phyloP scores from a whole-genome alignment of 371 early-diverging fungal species.

The Apophysomyces ossiformis region DNA sequence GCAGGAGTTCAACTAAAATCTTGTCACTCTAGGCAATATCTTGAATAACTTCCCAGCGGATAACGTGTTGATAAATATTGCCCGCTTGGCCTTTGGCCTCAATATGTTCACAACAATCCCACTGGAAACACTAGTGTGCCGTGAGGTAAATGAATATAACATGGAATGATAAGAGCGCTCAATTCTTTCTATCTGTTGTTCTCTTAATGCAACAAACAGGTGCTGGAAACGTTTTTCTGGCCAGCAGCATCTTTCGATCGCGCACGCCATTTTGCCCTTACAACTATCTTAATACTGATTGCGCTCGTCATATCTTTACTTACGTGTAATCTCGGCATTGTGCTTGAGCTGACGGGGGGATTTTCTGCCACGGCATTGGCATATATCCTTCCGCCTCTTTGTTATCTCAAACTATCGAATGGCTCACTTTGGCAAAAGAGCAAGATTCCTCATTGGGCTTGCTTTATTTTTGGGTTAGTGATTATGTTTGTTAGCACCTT shows the following conservation, averaged over 20 bases:
- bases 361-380: conserved; percentile 82
- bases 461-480: conserved; percentile 65
- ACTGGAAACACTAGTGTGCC: conserved; percentile 77
- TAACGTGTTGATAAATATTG: conserved; percentile 74
- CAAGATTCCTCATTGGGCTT: conserved; percentile 66
- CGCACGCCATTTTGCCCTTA: conserved; percentile 63
- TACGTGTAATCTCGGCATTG: conserved; percentile 75
- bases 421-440: conserved; percentile 53
- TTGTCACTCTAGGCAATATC: conserved; percentile 62
- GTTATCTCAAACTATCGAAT: conserved; percentile 67
- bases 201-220: conserved; percentile 31
- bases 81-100: conserved; percentile 79
- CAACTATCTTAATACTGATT: conserved; percentile 60
- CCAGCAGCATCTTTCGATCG: conserved; percentile 51
- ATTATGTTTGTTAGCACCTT: conserved; percentile 75
- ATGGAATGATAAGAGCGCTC: background rate
- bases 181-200: background rate
- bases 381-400: conserved; percentile 76
- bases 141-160: conserved; percentile 57
- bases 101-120: conserved; percentile 87
- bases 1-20: background rate
- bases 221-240: conserved; percentile 67
- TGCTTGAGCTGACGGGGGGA: conserved; percentile 80
- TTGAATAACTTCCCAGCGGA: conserved; percentile 80
- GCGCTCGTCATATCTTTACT: conserved; percentile 64